A percentile compares a stretch with the other conserved stretches of the same genome.
phyloP scores from a whole-genome alignment of 1,139 yeast species.

The Kurtzmaniella natalensis region DNA sequence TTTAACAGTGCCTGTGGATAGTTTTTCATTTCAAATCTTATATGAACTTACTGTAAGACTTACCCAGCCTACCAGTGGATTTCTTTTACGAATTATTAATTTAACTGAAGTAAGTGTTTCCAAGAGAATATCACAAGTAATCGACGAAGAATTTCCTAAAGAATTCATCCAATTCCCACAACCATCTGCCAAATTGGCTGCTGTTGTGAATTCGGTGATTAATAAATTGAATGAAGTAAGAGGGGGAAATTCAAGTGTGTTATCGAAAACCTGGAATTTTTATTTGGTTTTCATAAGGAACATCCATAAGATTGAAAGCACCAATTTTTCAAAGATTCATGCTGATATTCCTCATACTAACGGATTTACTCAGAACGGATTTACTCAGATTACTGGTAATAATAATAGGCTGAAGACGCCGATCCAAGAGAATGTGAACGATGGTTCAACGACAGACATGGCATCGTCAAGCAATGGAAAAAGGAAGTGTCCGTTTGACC shows the following conservation, averaged over 20 bases:
- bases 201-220: conserved; percentile 13
- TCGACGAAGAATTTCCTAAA: conserved; percentile 2
- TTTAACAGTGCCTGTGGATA: conserved; percentile 11
- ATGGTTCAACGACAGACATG: no score
- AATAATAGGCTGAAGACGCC: no score
- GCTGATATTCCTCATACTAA: conserved; percentile 29
- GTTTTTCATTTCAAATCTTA: conserved; percentile 24
- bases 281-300: conserved; percentile 34
- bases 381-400: conserved; percentile 23
- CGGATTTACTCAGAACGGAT: conserved; percentile 31
- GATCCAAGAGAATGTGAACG: no score
- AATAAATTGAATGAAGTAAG: conserved; percentile 15
- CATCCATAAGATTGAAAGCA: conserved; percentile 23
- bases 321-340: conserved; percentile 34
- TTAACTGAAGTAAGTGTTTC: background rate
- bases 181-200: background rate
- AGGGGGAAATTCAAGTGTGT: conserved; percentile 21
- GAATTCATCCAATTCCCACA: background rate
- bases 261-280: conserved; percentile 39
- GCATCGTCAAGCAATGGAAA: conserved; percentile 6
- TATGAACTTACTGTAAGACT: conserved; percentile 30
- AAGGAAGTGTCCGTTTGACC: conserved; percentile 34
- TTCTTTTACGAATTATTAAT: conserved; percentile 4
- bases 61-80: conserved; percentile 24
- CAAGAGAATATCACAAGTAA: background rate